Conservation (phyloP, 1,284 basidiomycete genomes). For the Trametes polyzona region DNA sequence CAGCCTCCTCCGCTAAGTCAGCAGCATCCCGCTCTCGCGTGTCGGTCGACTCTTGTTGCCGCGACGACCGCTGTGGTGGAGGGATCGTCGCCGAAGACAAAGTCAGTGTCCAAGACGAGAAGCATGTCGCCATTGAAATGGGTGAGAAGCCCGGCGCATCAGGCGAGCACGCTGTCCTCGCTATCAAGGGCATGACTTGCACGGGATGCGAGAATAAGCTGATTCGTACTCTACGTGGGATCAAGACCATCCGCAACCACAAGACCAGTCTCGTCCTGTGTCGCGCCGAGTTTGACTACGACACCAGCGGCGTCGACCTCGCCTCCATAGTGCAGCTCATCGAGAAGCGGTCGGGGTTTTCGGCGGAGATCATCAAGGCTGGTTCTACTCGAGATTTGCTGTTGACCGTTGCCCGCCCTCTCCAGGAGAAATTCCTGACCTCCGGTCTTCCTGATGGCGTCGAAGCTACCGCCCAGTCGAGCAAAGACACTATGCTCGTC, state of each 20-base stretch:
- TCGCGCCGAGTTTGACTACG: conserved; percentile 38
- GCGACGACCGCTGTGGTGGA: conserved; percentile 20
- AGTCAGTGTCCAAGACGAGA: conserved; percentile 10
- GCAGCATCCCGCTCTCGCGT: conserved; percentile 6
- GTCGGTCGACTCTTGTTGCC: conserved; percentile 26
- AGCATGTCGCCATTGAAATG: conserved; percentile 20
- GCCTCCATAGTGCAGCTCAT: conserved; percentile 29
- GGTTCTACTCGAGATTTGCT: conserved; percentile 27
- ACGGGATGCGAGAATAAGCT: conserved; percentile 40
- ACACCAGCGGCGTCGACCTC: conserved; percentile 26
- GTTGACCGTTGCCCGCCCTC: conserved; percentile 18
- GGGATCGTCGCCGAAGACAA: background rate
- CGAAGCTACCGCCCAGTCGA: conserved; percentile 12
- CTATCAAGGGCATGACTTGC: conserved; percentile 40
- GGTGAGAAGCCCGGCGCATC: conserved; percentile 13
- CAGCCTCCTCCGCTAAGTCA: background rate
- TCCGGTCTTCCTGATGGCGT: conserved; percentile 28
- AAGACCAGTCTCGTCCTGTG: conserved; percentile 39
- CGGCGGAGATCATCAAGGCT: conserved; percentile 29
- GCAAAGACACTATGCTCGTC: conserved; percentile 28
- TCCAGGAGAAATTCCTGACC: conserved; percentile 24
- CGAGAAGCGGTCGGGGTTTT: conserved; percentile 37
- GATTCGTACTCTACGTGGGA: conserved; percentile 29
- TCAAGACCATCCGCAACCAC: conserved; percentile 30
- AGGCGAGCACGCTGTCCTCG: conserved; percentile 29